Base-by-base conservation (phyloP, 2,329 filamentous ascomycete species). In the Colletotrichum sp. region DNA sequence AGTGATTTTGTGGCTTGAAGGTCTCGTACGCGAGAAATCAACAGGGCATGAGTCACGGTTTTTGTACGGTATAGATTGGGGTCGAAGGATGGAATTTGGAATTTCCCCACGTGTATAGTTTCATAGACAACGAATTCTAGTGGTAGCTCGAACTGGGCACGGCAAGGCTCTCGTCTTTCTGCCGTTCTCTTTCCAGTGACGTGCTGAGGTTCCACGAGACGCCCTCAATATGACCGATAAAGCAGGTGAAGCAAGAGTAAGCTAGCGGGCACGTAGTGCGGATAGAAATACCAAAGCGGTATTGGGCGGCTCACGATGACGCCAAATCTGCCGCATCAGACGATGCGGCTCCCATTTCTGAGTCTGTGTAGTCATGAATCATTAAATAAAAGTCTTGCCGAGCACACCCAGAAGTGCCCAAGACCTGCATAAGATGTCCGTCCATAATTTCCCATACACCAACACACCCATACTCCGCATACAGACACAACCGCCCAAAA, bases 11-110 rank as follows among this genome's bases (percentile, higher is more conserved):
- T 36, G 69, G 64, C 59, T 75, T 75, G 70, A 70, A 68, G 72
- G 64, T 52, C 64, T 75, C 36, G 57, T 55, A 59, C 52, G 64
- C 32, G 57, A 59, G 44, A 32, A 62, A n/a, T 68, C 39, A 32
- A 36, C 18, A 48, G 44, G 24, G 26, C 63, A 71, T 68, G 57
- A 34, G n/a, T 73, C 73, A 64, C 32, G 6, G 32, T 75, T 75
- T 67, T 72, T 75, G 73, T 75, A 75, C 63, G 44, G 73, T 73
- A 65, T 75, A 73, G 52, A 18, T 15, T 66, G 60, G 72, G 68
- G 62, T 16, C 18, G 32, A 59, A 13, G 44, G 15, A n/a, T 72
- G 55, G 44, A n/a, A 34, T 18, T n/a, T 71, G 39, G 68, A 75
- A 68, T 64, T 36, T 64, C 57, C 34, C 70, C 59, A 68, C 3